These are phyloP conservation scores for Trichoderma sp. DNA, from an alignment of 2,329 filamentous ascomycete genomes.

Conservation along the genomic window DNA sequence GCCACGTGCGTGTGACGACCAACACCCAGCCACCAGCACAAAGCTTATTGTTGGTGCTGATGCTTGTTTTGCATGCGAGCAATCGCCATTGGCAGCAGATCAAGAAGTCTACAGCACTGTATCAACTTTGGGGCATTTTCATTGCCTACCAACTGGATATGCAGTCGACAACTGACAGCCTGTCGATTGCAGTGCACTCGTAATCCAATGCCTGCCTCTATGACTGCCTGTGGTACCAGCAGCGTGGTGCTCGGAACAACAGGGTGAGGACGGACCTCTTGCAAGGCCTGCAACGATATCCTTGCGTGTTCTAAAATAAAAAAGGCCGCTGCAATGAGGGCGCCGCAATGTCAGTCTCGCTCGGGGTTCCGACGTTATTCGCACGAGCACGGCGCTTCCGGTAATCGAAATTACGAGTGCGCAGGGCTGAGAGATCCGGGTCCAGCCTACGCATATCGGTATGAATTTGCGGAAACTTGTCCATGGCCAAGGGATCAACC, in stretches of 20 bases:
- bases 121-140: background rate
- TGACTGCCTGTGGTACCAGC: conserved; percentile 1
- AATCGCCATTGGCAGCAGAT: background rate
- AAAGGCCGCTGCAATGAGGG: conserved; percentile 14
- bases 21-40: background rate
- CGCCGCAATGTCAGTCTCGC: conserved; percentile 12
- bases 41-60: background rate
- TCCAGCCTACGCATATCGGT: background rate
- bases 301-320: conserved; percentile 18
- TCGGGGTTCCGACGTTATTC: background rate
- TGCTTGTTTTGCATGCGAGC: background rate
- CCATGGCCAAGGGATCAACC: background rate
- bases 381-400: background rate
- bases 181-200: background rate
- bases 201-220: background rate
- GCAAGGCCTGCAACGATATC: background rate
- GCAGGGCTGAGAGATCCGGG: background rate
- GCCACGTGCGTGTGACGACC: background rate
- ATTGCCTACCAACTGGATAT: background rate
- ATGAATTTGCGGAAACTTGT: background rate
- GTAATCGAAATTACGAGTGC: conserved; percentile 2
- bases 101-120: background rate
- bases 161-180: background rate
- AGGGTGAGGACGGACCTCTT: conserved; percentile 17
- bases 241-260: conserved; percentile 2